Conservation (phyloP, 257 asterid genomes). For the Hygrophila difformis region DNA sequence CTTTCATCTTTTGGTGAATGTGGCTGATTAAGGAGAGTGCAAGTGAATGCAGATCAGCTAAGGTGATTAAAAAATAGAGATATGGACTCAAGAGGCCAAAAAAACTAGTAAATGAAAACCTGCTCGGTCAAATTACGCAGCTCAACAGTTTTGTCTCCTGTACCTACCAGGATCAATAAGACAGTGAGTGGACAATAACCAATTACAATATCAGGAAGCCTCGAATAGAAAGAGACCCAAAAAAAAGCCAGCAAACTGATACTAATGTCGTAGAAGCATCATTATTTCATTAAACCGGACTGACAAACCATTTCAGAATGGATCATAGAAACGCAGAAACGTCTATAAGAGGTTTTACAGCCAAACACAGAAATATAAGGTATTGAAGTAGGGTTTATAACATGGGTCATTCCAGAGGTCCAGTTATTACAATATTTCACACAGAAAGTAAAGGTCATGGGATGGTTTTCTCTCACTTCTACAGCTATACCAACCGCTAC, state of each 20-base stretch:
- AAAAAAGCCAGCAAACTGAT: conserved; percentile 7
- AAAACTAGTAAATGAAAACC: conserved; percentile 26
- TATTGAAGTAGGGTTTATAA: not conserved
- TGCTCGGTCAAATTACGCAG: conserved; percentile 67
- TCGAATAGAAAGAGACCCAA: too few relatives aligned
- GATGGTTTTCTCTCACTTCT: not conserved
- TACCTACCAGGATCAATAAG: conserved; percentile 27
- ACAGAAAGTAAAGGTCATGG: not conserved
- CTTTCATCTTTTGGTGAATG: conserved; percentile 80
- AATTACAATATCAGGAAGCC: too few relatives aligned
- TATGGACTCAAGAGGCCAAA: conserved; percentile 12
- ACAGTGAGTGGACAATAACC: too few relatives aligned
- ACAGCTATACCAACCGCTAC: conserved; percentile 2
- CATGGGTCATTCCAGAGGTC: conserved; percentile 4
- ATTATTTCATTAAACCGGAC: conserved; percentile 6
- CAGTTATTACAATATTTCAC: conserved; percentile 5
- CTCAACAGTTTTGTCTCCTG: conserved; percentile 75
- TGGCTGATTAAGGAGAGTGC: conserved; percentile 42
- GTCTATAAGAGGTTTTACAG: not conserved
- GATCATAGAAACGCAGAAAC: too few relatives aligned
- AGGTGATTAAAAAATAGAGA: conserved; percentile 20
- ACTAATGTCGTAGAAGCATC: conserved; percentile 8
- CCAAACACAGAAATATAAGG: too few relatives aligned
- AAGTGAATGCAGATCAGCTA: conserved; percentile 22
- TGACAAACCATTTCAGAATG: too few relatives aligned